A percentile compares a stretch with the other conserved stretches of the same genome.
Evolutionary conservation across 2,329 filamentous ascomycete species (phyloP).

Genomic region (Trichoderma sp.): DNA sequence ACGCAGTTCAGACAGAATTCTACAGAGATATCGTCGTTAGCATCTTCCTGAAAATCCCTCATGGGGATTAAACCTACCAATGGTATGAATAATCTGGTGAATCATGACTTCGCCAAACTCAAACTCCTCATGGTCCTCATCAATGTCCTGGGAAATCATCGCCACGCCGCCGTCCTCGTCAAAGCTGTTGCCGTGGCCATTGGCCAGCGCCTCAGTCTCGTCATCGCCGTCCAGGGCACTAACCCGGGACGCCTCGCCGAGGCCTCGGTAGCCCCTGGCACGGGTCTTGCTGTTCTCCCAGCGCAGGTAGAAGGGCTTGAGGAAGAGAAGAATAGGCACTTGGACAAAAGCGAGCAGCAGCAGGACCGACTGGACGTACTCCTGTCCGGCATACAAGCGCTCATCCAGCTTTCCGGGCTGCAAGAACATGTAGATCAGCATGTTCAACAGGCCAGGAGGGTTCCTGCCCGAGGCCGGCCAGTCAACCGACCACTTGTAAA

Average conservation of each 20-base stretch:
- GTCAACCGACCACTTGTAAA: conserved; percentile 96
- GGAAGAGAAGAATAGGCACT: conserved; percentile 86
- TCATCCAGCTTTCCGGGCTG: conserved; percentile 75
- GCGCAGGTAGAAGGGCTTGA: conserved; percentile 94
- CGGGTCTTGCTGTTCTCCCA: conserved; percentile 90
- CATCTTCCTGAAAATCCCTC: neutral
- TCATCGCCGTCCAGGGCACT: conserved; percentile 90
- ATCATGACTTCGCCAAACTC: conserved; percentile 98
- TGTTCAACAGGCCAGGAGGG: conserved; percentile 91
- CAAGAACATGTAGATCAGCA: conserved; percentile 99
- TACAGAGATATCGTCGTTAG: conserved; percentile 39
- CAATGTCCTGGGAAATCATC: conserved; percentile 86
- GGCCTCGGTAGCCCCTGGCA: conserved; percentile 86
- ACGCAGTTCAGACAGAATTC: conserved; percentile 99
- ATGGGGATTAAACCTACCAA: conserved; percentile 63
- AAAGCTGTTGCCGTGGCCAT: conserved; percentile 61
- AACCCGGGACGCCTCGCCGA: conserved; percentile 85
- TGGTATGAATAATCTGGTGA: conserved; percentile 98
- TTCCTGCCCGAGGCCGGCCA: conserved; percentile 67
- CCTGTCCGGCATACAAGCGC: conserved; percentile 77
- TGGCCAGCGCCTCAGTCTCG: conserved; percentile 58
- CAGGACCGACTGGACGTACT: conserved; percentile 72
- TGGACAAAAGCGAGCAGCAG: conserved; percentile 81
- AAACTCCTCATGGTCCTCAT: conserved; percentile 90
- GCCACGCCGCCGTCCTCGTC: conserved; percentile 77